Evolutionary conservation across 352 stramenopile species (phyloP).

Genomic region (Saprolegnia parasitica): DNA sequence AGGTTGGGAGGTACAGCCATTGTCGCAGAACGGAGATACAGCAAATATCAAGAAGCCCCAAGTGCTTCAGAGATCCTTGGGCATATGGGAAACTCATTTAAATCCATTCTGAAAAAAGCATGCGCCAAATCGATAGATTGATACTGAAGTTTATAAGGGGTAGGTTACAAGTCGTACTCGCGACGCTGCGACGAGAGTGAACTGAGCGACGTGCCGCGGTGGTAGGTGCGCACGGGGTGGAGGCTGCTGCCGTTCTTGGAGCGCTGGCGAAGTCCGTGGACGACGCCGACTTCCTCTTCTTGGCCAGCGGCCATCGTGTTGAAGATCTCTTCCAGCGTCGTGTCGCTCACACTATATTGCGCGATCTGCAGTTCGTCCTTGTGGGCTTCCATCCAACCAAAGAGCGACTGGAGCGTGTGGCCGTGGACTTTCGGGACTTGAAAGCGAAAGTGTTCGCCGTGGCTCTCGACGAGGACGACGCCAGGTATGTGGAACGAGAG

Average conservation of each 20-base stretch:
- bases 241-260: constrained; percentile 35
- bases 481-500: constrained; percentile 45
- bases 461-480: constrained; percentile 50
- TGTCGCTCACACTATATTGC: constrained; percentile 87
- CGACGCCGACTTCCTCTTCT: constrained; percentile 45
- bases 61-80: no score
- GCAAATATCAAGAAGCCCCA: no score
- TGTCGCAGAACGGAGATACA: no score
- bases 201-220: constrained; percentile 33
- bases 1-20: no score
- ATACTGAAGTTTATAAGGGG: no score
- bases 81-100: no score
- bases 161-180: no score
- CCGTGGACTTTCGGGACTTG: constrained; percentile 49
- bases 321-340: constrained; percentile 91
- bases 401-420: constrained; percentile 38
- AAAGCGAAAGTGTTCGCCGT: constrained; percentile 63
- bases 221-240: constrained; percentile 41
- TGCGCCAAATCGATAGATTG: no score
- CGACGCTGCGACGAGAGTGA: no score
- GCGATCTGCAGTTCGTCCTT: constrained; percentile 57
- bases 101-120: no score
- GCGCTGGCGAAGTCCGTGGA: constrained; percentile 38
- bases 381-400: constrained; percentile 65
- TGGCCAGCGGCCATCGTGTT: constrained; percentile 86